Base-by-base conservation (phyloP, 2,329 filamentous ascomycete species). In the Dactylellina parvicollis region DNA sequence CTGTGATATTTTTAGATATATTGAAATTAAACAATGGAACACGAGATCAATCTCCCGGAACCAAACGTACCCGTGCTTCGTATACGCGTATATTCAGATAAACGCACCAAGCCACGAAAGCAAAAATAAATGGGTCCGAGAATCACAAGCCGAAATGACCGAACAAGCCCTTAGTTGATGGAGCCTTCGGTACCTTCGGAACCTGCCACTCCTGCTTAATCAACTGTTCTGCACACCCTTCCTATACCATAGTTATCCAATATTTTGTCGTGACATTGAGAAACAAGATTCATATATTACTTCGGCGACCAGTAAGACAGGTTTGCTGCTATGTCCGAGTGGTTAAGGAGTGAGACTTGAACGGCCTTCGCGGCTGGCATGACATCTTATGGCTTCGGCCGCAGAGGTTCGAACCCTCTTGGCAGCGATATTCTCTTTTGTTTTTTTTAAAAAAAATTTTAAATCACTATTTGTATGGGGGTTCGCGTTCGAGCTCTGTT, bases 321-420 rank as follows among this genome's bases (percentile, higher is more conserved):
- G 36, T 66, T 73, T 73, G 70, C 70, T 74, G 50, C 70, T 69
- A 69, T 74, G 70, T 52, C 70, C 70, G 70, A 74, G 70, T 74
- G 70, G 70, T 74, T 74, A 74, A 74, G 70, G 70, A 52, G 70
- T 64, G 64, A 69, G 62, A 74, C 70, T 74, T 69, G 70, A 74
- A 74, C 50, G 34, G 32, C 46, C 42, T 8, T n/a, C 34, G 16
- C 36, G 57, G 24, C 49, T 56, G 38, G 16, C 47, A 38, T 56
- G 52, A 28, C 64, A 74, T 74, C 62, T 69, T 50, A 64, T 74
- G 70, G 70, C 54, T 74, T 74, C 64, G 70, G 54, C 70, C 70
- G 70, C 70, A 74, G 70, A 74, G 70, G 70, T 74, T 74, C 70
- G 70, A 74, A 56, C 64, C 70, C 70, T 74, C 70, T 74, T 69